Percentiles rank a stretch among this genome's conserved stretches.
Conservation (phyloP, 1,139 yeast genomes). For the Saccharomyces hybrid region DNA sequence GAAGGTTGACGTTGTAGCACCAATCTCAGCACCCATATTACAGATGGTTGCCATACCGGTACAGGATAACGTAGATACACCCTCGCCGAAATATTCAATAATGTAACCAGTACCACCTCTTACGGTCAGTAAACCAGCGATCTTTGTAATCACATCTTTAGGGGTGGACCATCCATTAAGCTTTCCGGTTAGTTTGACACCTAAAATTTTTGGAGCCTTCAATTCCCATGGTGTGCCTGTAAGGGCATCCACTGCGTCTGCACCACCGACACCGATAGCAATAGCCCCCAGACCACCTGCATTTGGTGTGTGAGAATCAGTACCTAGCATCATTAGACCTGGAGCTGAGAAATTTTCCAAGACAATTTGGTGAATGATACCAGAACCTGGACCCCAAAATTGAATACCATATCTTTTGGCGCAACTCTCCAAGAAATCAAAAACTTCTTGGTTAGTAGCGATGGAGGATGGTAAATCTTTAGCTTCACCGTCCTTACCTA, state of each 20-base stretch:
- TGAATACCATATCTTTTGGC: conserved; percentile 91
- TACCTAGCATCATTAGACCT: conserved; percentile 92
- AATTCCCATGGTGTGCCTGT: conserved; percentile 96
- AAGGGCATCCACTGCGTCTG: too few relatives aligned
- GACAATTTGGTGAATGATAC: too few relatives aligned
- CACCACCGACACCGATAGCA: too few relatives aligned
- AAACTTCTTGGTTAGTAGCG: conserved; percentile 85
- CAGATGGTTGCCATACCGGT: too few relatives aligned
- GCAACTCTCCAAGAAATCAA: conserved; percentile 84
- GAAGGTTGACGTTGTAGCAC: too few relatives aligned
- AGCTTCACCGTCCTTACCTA: conserved; percentile 87
- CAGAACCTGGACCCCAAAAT: conserved; percentile 25
- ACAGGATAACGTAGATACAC: too few relatives aligned
- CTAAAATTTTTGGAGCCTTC: conserved; percentile 89
- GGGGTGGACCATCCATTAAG: conserved; percentile 92
- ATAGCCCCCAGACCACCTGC: conserved; percentile 83
- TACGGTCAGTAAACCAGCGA: conserved; percentile 62
- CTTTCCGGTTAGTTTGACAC: conserved; percentile 83
- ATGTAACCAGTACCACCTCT: too few relatives aligned
- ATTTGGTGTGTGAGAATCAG: conserved; percentile 95
- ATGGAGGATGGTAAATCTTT: conserved; percentile 67
- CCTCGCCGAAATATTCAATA: too few relatives aligned
- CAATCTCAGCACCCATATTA: too few relatives aligned
- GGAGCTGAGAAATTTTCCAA: conserved; percentile 56
- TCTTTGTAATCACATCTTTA: conserved; percentile 84